Conservation (phyloP, 169 alveolate species). For the Eimeria acervulina region DNA sequence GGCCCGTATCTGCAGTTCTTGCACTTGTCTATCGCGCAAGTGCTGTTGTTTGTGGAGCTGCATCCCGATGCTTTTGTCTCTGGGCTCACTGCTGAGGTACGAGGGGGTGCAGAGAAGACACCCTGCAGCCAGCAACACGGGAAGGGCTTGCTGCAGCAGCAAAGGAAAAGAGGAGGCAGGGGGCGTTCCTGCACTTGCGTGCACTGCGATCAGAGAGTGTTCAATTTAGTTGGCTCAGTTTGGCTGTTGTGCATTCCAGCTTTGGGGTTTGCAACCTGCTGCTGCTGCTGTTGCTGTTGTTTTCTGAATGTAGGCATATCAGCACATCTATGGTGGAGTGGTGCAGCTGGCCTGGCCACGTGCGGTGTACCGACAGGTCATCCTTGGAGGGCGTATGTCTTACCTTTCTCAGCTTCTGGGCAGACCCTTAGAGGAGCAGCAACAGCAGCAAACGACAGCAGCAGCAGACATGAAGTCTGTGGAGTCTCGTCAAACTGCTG, state of each 20-base stretch:
- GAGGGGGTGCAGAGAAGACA: neutral
- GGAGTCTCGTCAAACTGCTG: neutral
- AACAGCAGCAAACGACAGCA: neutral
- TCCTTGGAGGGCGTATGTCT: constrained; percentile 65
- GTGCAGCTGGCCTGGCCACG: constrained; percentile 83
- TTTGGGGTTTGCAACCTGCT: neutral
- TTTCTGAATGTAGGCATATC: constrained; percentile 61
- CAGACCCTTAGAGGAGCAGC: constrained; percentile 16
- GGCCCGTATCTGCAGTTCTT: constrained; percentile 31
- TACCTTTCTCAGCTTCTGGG: constrained; percentile 76
- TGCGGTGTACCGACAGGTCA: constrained; percentile 75
- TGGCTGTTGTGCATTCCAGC: neutral
- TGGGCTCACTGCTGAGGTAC: constrained; percentile 64
- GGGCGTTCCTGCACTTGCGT: neutral
- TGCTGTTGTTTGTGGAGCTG: constrained; percentile 73
- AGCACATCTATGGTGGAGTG: constrained; percentile 78
- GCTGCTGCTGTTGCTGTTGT: constrained; percentile 36
- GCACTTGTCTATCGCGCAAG: constrained; percentile 73
- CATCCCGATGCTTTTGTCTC: constrained; percentile 71
- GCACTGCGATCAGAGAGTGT: neutral
- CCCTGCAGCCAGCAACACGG: neutral
- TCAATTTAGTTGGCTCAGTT: neutral
- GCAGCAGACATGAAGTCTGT: neutral
- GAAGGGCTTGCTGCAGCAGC: neutral
- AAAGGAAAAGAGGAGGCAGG: neutral